A percentile compares a stretch with the other conserved stretches of the same genome.
Evolutionary conservation across 164 flowering plant species (phyloP).

Genomic region (Vitis rupestris): DNA sequence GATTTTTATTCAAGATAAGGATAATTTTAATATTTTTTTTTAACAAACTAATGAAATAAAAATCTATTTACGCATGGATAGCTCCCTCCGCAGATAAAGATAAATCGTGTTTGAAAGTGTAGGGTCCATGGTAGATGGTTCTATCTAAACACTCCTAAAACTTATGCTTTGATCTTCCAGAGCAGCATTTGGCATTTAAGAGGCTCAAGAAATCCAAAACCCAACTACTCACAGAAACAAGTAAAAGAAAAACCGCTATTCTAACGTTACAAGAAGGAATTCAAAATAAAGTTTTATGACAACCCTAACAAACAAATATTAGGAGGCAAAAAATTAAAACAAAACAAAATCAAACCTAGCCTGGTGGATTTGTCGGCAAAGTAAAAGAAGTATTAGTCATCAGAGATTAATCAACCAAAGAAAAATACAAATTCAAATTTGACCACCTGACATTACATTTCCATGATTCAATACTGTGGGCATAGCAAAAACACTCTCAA

Average conservation of each 20-base stretch:
- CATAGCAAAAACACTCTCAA: background rate
- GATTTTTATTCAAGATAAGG: no score
- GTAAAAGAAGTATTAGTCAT: background rate
- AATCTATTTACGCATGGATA: no score
- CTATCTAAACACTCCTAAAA: no score
- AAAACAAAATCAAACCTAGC: slow-evolving; percentile 3
- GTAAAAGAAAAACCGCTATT: no score
- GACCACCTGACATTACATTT: slow-evolving; percentile 10
- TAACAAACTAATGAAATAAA: no score
- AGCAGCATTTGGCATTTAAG: no score
- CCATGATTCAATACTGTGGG: background rate
- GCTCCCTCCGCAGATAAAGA: no score
- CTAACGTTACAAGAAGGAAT: background rate
- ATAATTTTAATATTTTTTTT: no score
- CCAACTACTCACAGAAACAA: background rate
- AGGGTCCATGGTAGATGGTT: no score
- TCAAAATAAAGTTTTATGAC: background rate
- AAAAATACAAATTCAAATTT: slow-evolving; percentile 1
- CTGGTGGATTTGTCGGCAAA: slow-evolving; percentile 19
- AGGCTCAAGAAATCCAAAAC: background rate
- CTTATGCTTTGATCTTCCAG: no score
- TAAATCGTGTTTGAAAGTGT: no score
- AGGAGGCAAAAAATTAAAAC: background rate
- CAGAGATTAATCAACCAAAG: slow-evolving; percentile 6
- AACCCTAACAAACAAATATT: background rate